Evolutionary conservation across 495 filamentous ascomycete genomes (phyloP), one percentile per base, ranked within the genome.

Genomic region (Penicillium robsamsonii): DNA sequence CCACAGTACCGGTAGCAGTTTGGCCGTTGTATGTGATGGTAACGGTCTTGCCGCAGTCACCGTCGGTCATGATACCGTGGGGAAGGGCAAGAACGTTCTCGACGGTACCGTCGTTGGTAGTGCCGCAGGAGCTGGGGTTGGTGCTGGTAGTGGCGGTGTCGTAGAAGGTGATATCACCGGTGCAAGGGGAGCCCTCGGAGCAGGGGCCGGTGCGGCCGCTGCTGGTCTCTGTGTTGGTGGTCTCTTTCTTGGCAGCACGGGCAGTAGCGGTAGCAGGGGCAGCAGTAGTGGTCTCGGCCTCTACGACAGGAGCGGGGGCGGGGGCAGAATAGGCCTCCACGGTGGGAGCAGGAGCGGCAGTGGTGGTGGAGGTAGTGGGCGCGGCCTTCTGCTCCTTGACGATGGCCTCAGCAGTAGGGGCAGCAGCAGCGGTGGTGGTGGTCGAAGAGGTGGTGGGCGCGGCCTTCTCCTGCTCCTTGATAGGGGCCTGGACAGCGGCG

Each of bases 21-120:
- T 81, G 82, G 70, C 85, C 86, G 30, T 70, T 66, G 60, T 75
- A 72, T 22, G 57, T 70, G 73, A 92, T 80, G 38, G 79, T 84
- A 68, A 89, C 83, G 41, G 70, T 80, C 72, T 81, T 80, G 68
- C 82, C 85, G 71, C 89, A 93, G 72, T 79, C 80, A 40, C 75
- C 73, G 69, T 90, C 73, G 25, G 56, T 81, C 81, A 87, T 81
- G 74, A 85, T 69, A 17, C 62, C 72, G 17, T 59, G 31, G 45
- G 78, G 70, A 31, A 82, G 69, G 29, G 79, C 79, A 47, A 81
- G 60, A 27, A 79, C 78, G 47, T 72, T 58, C 58, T 79, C 70
- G 7, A 57, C 55, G n/a, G 35, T 46, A 50, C 71, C 74, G 53
- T 78, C 70, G 64, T 79, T 77, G 66, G 67, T 68, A 29, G 50